Base-by-base conservation (phyloP, 139 green algal species). In the Protoeuglena noctilucae region DNA sequence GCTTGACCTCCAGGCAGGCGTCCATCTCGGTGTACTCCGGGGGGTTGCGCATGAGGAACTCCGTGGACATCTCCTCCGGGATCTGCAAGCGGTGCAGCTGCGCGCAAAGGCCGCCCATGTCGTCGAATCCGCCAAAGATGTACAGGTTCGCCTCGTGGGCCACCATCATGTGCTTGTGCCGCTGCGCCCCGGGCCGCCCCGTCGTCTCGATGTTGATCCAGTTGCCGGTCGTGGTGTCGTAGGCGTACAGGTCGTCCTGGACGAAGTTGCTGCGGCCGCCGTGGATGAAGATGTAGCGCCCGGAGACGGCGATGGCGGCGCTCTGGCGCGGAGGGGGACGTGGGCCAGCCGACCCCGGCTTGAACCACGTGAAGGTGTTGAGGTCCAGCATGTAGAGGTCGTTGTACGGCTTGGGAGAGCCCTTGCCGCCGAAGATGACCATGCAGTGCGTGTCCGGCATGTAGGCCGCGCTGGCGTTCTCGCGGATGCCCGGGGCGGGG, bases 181-280 rank as follows among this genome's bases (percentile, higher is more conserved):
- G 69, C 19, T 81, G 71, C 7, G 81, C 74, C 9, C 79, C 81
- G 29, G 64, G 45, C 9, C 61, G 56, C 23, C 70, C 69, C 23
- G 58, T 52, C 5, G 66, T 59, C 12, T 16, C 26, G 3, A 84
- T 51, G 53, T 81, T 67, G 4, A 47, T 63, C 81, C 81, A 90
- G 3, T 49, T 64, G 31, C 64, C 51, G 23, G 39, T 75, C 48
- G 31, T 68, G 26, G 85, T 60, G 63, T 89, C 75, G 34, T 88
- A 65, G 47, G 81, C 58, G 52, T 75, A 82, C 41, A 89, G 56
- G 66, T 93, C 84, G 27, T 87, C 74, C 53, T 89, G 63, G 51
- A 90, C 75, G 50, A 91, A 90, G 69, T 89, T 86, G 61, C 72
- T 80, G n/a, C 53, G 31, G n/a, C 83, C 83, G 21, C 81, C 83